Evolutionary conservation across 768 basidiomycete genomes (phyloP).

Genomic region (Hericium erinaceus): DNA sequence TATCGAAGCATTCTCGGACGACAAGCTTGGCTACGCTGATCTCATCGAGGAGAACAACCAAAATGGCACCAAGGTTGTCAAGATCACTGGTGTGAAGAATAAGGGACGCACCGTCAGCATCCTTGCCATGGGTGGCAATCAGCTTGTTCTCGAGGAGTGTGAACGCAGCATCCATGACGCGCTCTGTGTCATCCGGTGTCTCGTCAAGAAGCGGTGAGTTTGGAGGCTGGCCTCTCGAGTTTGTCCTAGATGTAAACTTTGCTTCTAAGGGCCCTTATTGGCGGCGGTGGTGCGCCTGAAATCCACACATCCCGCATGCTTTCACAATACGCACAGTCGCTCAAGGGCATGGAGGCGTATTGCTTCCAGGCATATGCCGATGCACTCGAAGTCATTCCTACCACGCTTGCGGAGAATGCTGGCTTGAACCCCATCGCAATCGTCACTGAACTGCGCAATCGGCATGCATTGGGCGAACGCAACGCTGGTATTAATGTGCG

Average conservation of each 20-base stretch:
- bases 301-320: conserved; percentile 92
- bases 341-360: conserved; percentile 98
- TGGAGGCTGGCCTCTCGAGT: neutral
- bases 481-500: conserved; percentile 98
- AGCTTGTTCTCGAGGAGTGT: conserved; percentile 90
- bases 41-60: conserved; percentile 83
- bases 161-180: conserved; percentile 98
- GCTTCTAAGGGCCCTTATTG: conserved; percentile 69
- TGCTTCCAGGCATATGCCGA: conserved; percentile 99
- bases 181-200: conserved; percentile 94
- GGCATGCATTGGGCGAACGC: conserved; percentile 89
- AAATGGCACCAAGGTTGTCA: conserved; percentile 83
- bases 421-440: conserved; percentile 97
- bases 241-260: neutral
- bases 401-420: conserved; percentile 95
- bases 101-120: conserved; percentile 91
- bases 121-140: conserved; percentile 89
- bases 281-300: conserved; percentile 95
- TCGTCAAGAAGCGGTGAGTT: conserved; percentile 92
- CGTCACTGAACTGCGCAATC: conserved; percentile 94
- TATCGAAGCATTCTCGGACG: conserved; percentile 94
- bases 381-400: conserved; percentile 95
- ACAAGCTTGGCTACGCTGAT: conserved; percentile 96
- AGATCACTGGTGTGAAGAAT: conserved; percentile 92
- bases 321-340: conserved; percentile 82